These are phyloP conservation scores for Polyporus arcularius DNA, from an alignment of 768 basidiomycete genomes.

Conservation along the genomic window DNA sequence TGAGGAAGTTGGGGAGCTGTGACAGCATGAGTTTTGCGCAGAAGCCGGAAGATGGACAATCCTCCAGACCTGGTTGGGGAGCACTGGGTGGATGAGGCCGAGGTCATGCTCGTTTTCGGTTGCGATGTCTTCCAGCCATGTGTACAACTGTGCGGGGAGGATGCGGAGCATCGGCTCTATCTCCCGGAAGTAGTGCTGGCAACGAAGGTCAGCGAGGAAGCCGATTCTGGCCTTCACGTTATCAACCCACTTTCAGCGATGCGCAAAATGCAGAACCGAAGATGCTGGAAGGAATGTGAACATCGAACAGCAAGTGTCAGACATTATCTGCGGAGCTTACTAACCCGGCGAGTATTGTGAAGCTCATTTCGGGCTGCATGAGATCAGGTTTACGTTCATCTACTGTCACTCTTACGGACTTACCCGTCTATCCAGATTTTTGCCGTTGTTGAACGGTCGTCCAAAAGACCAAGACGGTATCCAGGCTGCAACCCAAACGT, in stretches of 20 bases:
- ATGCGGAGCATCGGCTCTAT: conserved; percentile 25
- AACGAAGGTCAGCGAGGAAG: no score
- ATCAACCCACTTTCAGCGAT: conserved; percentile 23
- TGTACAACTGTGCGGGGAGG: conserved; percentile 26
- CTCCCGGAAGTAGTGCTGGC: conserved; percentile 28
- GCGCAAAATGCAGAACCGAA: conserved; percentile 32
- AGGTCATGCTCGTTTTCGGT: conserved; percentile 28
- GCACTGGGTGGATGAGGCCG: conserved; percentile 27
- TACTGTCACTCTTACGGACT: neutral
- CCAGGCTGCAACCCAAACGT: conserved; percentile 18
- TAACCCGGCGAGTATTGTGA: conserved; percentile 29
- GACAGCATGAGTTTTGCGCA: neutral
- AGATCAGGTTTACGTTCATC: neutral
- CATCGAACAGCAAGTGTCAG: neutral
- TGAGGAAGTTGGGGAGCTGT: conserved; percentile 29
- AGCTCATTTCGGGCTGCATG: conserved; percentile 25
- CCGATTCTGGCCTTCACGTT: neutral
- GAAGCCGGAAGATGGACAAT: neutral
- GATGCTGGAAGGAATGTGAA: conserved; percentile 13
- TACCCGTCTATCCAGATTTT: conserved; percentile 24
- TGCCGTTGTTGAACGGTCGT: conserved; percentile 23
- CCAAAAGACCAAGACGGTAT: conserved; percentile 30
- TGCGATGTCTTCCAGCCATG: conserved; percentile 27
- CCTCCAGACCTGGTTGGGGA: conserved; percentile 25
- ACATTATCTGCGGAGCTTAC: neutral